Conservation (phyloP, 768 basidiomycete species). For the Gymnopilus junonius region DNA sequence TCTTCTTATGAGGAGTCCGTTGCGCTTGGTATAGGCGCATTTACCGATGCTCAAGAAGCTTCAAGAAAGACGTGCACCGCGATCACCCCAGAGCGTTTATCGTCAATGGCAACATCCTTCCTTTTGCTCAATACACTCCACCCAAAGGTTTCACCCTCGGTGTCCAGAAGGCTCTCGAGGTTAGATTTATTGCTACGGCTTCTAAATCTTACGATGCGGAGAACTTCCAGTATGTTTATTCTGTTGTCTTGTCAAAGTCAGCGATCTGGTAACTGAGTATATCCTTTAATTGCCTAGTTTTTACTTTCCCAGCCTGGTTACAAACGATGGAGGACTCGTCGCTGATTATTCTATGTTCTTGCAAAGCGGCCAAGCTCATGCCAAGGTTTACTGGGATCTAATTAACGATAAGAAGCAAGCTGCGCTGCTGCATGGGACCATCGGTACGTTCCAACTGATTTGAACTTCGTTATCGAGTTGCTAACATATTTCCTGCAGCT, state of each 20-base stretch:
- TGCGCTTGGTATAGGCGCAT: too few species aligned
- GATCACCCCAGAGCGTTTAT: slow-evolving; percentile 34
- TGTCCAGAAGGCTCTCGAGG: slow-evolving; percentile 25
- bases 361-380: slow-evolving; percentile 29
- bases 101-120: slow-evolving; percentile 33
- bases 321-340: slow-evolving; percentile 17
- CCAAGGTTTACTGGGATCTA: slow-evolving; percentile 30
- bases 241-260: background rate
- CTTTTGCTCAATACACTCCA: slow-evolving; percentile 17
- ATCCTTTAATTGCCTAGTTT: slow-evolving; percentile 23
- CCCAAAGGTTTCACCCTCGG: slow-evolving; percentile 20
- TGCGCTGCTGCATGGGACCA: slow-evolving; percentile 27
- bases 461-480: too few species aligned
- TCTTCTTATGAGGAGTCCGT: slow-evolving; percentile 20
- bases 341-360: slow-evolving; percentile 15
- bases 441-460: slow-evolving; percentile 15
- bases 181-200: slow-evolving; percentile 26
- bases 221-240: slow-evolving; percentile 27
- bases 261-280: too few species aligned
- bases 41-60: slow-evolving; percentile 25
- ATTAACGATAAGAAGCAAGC: slow-evolving; percentile 25
- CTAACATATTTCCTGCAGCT: too few species aligned
- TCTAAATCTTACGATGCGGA: slow-evolving; percentile 24
- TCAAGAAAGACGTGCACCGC: slow-evolving; percentile 25
- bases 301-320: slow-evolving; percentile 31